Percentiles rank a stretch among this genome's conserved stretches.
Conservation (phyloP, 768 basidiomycete species). For the Boletus reticulatus region DNA sequence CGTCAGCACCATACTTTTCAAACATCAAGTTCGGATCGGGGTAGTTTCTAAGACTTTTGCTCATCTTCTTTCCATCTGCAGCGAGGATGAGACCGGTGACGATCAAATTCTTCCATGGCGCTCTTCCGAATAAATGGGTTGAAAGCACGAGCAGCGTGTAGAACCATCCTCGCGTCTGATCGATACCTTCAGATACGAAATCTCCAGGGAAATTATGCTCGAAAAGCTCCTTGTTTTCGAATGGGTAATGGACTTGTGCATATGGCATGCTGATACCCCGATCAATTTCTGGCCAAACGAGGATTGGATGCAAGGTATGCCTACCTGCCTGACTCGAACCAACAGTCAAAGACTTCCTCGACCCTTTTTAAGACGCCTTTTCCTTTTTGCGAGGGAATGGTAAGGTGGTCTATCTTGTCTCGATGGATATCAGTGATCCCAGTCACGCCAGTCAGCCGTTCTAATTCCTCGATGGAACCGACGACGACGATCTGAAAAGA, state of each 20-base stretch:
- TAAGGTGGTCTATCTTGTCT: conserved; percentile 94
- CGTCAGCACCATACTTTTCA: conserved; percentile 91
- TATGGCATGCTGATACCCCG: conserved; percentile 83
- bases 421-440: conserved; percentile 90
- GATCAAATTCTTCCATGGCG: conserved; percentile 98
- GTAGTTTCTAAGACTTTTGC: conserved; percentile 95
- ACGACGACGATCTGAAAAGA: conserved; percentile 69
- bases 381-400: conserved; percentile 88
- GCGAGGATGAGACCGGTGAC: conserved; percentile 95
- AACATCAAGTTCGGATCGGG: conserved; percentile 93
- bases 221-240: conserved; percentile 92
- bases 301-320: conserved; percentile 14
- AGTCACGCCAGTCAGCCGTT: conserved; percentile 76
- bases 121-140: conserved; percentile 90
- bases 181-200: conserved; percentile 97
- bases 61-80: conserved; percentile 99
- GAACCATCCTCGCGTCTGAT: conserved; percentile 99
- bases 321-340: conserved; percentile 99
- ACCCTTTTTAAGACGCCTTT: conserved; percentile 84
- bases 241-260: conserved; percentile 95
- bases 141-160: conserved; percentile 95
- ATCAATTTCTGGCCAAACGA: neutral
- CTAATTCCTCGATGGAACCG: conserved; percentile 85
- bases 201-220: conserved; percentile 88
- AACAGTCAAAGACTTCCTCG: conserved; percentile 99